A percentile compares a stretch with the other conserved stretches of the same genome.
Conservation (phyloP, 2,329 filamentous ascomycete genomes). For the Paraconiothyrium brasiliense region DNA sequence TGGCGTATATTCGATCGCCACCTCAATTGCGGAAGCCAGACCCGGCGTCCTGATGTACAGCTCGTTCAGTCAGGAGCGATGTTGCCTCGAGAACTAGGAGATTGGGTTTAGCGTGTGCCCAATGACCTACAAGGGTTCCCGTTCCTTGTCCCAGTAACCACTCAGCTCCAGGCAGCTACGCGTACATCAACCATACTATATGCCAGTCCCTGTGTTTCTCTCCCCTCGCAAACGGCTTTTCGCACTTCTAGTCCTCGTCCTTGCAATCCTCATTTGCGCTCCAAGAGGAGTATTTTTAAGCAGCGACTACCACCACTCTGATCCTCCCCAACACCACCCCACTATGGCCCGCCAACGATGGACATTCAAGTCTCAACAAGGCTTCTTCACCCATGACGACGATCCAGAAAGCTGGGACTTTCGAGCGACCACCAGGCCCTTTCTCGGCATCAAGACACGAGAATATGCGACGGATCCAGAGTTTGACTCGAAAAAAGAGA, state of each 20-base stretch:
- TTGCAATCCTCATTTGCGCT: not conserved
- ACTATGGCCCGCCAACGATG: constrained; percentile 9
- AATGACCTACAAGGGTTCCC: not conserved
- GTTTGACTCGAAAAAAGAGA: constrained; percentile 49
- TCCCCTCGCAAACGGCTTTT: not conserved
- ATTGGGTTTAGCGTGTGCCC: not conserved
- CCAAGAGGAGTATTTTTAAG: not conserved
- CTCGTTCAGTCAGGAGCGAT: not conserved
- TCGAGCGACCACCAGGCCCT: constrained; percentile 23
- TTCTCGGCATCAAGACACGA: constrained; percentile 68
- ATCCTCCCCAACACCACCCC: not conserved
- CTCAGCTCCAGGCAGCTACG: not conserved
- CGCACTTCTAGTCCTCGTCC: not conserved
- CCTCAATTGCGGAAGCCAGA: too few relatives aligned
- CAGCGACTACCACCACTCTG: not conserved
- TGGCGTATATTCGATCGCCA: too few relatives aligned
- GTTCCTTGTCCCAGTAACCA: not conserved
- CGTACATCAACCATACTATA: not conserved
- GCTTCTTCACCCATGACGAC: constrained; percentile 28
- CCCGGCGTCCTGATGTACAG: too few relatives aligned
- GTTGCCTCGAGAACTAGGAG: not conserved
- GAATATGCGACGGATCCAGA: constrained; percentile 63
- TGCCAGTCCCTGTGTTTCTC: not conserved
- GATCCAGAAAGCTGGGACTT: constrained; percentile 27
- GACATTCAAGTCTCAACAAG: constrained; percentile 22